A percentile compares a stretch with the other conserved stretches of the same genome.
These are phyloP conservation scores for Entoloma clypeatum DNA, from an alignment of 1,284 basidiomycete genomes.

Conservation along the genomic window DNA sequence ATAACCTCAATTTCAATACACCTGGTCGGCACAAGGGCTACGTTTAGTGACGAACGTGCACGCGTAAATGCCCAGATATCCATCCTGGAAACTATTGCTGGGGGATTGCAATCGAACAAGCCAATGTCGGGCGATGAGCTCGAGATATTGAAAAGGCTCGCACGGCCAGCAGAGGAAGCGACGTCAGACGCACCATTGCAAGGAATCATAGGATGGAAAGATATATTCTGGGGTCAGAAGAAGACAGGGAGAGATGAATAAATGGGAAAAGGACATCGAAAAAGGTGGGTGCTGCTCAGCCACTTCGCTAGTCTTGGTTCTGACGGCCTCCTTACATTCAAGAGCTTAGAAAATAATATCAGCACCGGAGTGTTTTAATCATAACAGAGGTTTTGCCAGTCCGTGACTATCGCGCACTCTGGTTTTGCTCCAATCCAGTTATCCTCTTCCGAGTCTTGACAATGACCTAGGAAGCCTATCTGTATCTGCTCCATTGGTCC, in stretches of 20 bases:
- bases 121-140: slow-evolving; percentile 18
- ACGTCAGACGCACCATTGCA: neutral
- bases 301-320: neutral
- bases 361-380: neutral
- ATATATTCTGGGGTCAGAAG: slow-evolving; percentile 21
- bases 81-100: slow-evolving; percentile 21
- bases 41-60: slow-evolving; percentile 18
- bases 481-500: slow-evolving; percentile 58
- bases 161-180: slow-evolving; percentile 14
- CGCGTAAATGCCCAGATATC: slow-evolving; percentile 21
- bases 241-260: slow-evolving; percentile 16
- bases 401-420: neutral
- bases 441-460: too few species aligned
- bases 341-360: neutral
- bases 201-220: slow-evolving; percentile 20
- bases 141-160: slow-evolving; percentile 20
- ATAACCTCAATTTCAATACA: slow-evolving; percentile 26
- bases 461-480: slow-evolving; percentile 43
- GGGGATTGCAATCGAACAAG: slow-evolving; percentile 20
- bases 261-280: slow-evolving; percentile 22
- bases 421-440: neutral
- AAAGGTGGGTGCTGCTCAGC: slow-evolving; percentile 12
- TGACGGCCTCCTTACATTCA: neutral
- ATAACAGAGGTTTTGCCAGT: too few species aligned
- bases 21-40: slow-evolving; percentile 18